Conservation (phyloP, 169 alveolate species). For the Eimeria falciformis region DNA sequence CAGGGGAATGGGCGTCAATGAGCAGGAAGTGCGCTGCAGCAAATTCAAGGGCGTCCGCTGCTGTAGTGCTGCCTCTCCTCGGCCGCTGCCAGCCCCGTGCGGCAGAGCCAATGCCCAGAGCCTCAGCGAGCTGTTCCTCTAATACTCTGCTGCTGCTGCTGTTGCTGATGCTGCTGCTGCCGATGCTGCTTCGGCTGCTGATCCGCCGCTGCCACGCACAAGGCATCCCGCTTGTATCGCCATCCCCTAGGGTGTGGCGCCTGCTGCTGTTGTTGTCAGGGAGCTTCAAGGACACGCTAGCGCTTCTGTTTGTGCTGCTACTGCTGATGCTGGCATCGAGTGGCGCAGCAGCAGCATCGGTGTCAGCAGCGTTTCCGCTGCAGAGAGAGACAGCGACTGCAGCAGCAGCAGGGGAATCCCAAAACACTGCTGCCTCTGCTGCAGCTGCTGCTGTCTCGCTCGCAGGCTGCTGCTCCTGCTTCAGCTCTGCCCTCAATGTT, state of each 20-base stretch:
- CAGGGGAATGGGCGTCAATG: neutral
- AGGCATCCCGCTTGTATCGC: neutral
- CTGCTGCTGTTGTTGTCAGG: slow-evolving; percentile 27
- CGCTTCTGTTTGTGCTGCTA: slow-evolving; percentile 47
- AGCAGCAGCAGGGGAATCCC: slow-evolving; percentile 17
- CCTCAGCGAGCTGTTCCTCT: slow-evolving; percentile 31
- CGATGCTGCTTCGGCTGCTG: slow-evolving; percentile 18
- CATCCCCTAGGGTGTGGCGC: neutral
- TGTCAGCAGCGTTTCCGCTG: neutral
- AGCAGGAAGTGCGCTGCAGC: neutral
- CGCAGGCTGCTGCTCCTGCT: neutral
- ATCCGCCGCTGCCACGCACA: neutral
- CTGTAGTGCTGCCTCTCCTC: neutral
- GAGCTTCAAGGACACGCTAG: neutral
- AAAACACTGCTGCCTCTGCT: neutral
- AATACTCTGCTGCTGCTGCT: slow-evolving; percentile 9
- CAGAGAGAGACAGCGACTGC: slow-evolving; percentile 38
- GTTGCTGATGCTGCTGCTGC: slow-evolving; percentile 35
- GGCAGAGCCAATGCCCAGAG: slow-evolving; percentile 17
- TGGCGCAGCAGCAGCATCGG: neutral
- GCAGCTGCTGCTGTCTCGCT: neutral
- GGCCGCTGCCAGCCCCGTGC: neutral
- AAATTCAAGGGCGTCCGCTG: neutral
- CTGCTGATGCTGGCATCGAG: neutral
- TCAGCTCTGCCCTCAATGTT: neutral